Percentiles rank a stretch among this genome's conserved stretches.
phyloP scores from a whole-genome alignment of 768 basidiomycete species.

The Boletus sp. region DNA sequence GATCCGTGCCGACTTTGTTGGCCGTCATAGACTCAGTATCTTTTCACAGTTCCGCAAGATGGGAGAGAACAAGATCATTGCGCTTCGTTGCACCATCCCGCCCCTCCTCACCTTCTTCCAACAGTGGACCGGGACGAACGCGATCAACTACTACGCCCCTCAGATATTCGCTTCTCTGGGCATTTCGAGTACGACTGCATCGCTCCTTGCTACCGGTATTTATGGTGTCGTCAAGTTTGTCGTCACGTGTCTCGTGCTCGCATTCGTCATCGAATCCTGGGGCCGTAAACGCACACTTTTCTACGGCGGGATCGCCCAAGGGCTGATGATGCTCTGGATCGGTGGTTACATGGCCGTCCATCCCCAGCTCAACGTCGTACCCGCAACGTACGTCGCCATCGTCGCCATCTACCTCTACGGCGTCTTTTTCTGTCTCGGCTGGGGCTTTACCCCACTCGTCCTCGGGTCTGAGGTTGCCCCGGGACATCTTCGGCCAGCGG shows the following conservation, averaged over 20 bases:
- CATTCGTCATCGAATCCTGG: constrained; percentile 38
- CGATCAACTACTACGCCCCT: constrained; percentile 41
- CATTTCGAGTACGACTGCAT: constrained; percentile 26
- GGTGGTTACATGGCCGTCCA: constrained; percentile 32
- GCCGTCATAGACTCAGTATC: constrained; percentile 27
- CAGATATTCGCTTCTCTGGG: constrained; percentile 36
- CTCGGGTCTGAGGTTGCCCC: constrained; percentile 36
- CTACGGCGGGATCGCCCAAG: constrained; percentile 36
- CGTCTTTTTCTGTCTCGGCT: constrained; percentile 35
- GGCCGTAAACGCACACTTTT: constrained; percentile 37
- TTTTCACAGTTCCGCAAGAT: constrained; percentile 32
- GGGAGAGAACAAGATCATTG: constrained; percentile 30
- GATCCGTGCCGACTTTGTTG: constrained; percentile 34
- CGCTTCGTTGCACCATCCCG: constrained; percentile 32
- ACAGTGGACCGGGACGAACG: constrained; percentile 42
- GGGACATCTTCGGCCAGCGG: constrained; percentile 33
- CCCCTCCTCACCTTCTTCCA: constrained; percentile 34
- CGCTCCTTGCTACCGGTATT: constrained; percentile 40
- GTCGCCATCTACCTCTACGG: constrained; percentile 37
- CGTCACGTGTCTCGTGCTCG: constrained; percentile 29
- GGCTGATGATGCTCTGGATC: constrained; percentile 37
- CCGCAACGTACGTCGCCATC: constrained; percentile 33
- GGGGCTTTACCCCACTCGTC: constrained; percentile 34
- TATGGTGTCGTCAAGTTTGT: constrained; percentile 41
- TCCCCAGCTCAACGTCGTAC: constrained; percentile 21